phyloP scores from a whole-genome alignment of 805 yeast genomes.

The Metschnikowia hibisci region DNA sequence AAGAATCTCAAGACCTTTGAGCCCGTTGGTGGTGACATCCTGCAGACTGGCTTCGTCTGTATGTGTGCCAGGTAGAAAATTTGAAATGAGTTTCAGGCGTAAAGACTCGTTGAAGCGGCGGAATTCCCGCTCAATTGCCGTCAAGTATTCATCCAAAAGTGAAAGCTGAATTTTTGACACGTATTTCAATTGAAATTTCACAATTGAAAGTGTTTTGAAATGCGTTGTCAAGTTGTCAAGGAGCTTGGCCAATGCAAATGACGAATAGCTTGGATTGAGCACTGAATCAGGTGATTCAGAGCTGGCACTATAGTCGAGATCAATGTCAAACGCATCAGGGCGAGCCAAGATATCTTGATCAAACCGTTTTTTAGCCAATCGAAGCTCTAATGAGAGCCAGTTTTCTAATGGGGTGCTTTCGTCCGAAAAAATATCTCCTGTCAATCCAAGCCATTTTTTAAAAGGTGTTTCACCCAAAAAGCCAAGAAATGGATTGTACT shows the following conservation, averaged over 20 bases:
- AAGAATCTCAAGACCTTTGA: slow-evolving; percentile 27
- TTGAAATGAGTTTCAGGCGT: slow-evolving; percentile 29
- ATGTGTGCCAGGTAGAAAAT: slow-evolving; percentile 31
- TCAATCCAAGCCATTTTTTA: slow-evolving; percentile 46
- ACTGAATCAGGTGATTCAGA: slow-evolving; percentile 10
- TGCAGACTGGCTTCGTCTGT: slow-evolving; percentile 51
- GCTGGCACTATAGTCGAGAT: slow-evolving; percentile 43
- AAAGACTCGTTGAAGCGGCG: slow-evolving; percentile 40
- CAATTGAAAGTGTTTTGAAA: slow-evolving; percentile 47
- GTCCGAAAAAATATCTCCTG: slow-evolving; percentile 39
- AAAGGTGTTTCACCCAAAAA: slow-evolving; percentile 19
- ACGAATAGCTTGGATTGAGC: slow-evolving; percentile 56
- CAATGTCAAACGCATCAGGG: slow-evolving; percentile 52
- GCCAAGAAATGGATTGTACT: slow-evolving; percentile 41
- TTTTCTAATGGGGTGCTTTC: slow-evolving; percentile 28
- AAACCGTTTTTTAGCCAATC: slow-evolving; percentile 49
- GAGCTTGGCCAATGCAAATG: slow-evolving; percentile 53
- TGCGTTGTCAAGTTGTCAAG: slow-evolving; percentile 54
- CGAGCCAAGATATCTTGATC: slow-evolving; percentile 45
- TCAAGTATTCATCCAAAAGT: slow-evolving; percentile 51
- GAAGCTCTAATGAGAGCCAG: slow-evolving; percentile 54
- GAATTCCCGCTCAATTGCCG: slow-evolving; percentile 27
- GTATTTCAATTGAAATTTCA: slow-evolving; percentile 50
- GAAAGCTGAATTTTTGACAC: slow-evolving; percentile 56
- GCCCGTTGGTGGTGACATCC: slow-evolving; percentile 79